A percentile compares a stretch with the other conserved stretches of the same genome.
phyloP scores from a whole-genome alignment of 352 stramenopile genomes.

The Sclerospora graminicola region DNA sequence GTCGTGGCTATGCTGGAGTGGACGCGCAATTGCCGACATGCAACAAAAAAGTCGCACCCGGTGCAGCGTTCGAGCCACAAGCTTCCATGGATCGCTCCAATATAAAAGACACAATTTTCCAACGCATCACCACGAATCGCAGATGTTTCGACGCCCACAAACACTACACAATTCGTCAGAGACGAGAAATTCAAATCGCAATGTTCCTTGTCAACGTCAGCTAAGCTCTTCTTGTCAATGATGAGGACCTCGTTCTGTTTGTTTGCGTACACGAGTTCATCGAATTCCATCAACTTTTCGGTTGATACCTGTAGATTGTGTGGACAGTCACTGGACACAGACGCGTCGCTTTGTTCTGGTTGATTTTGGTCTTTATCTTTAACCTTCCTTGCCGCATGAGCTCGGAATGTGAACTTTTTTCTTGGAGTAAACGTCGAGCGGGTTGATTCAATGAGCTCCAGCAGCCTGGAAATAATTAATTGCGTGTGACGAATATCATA shows the following conservation, averaged over 20 bases:
- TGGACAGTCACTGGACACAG: not conserved
- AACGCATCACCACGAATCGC: conserved; percentile 63
- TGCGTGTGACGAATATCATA: conserved; percentile 82
- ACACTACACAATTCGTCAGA: conserved; percentile 60
- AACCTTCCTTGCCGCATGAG: conserved; percentile 17
- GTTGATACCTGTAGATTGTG: conserved; percentile 5
- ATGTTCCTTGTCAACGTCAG: conserved; percentile 16
- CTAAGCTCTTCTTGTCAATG: conserved; percentile 50
- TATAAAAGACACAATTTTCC: conserved; percentile 63
- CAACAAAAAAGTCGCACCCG: conserved; percentile 69
- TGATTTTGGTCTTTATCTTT: conserved; percentile 15
- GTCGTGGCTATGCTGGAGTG: conserved; percentile 54
- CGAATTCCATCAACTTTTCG: conserved; percentile 15
- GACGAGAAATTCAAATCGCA: conserved; percentile 66
- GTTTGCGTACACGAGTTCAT: conserved; percentile 54
- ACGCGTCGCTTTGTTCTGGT: conserved; percentile 5
- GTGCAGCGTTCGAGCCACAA: conserved; percentile 79
- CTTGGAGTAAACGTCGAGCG: conserved; percentile 56
- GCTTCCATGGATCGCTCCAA: conserved; percentile 68
- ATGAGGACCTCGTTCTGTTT: conserved; percentile 54
- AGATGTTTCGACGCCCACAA: conserved; percentile 58
- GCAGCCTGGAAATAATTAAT: conserved; percentile 44
- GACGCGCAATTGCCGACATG: conserved; percentile 80
- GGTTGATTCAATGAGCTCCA: conserved; percentile 58
- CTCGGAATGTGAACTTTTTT: conserved; percentile 81